A percentile compares a stretch with the other conserved stretches of the same genome.
phyloP scores from a whole-genome alignment of 257 asterid genomes.

The Nicotiana attenuata region DNA sequence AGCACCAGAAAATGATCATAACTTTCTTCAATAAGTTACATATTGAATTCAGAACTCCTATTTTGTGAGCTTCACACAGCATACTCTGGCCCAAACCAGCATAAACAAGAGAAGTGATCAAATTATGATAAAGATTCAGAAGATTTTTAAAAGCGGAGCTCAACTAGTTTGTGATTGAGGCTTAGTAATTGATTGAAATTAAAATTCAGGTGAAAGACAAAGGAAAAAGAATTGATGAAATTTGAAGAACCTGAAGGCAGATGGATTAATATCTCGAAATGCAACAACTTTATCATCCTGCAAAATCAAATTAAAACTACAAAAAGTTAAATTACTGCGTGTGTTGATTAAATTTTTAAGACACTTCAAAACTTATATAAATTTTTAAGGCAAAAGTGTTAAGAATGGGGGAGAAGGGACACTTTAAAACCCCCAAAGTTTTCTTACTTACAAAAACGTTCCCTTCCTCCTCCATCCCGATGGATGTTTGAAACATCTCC shows the following conservation, averaged over 20 bases:
- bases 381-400: too few species aligned
- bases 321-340: neutral
- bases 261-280: constrained; percentile 72
- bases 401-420: too few species aligned
- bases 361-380: too few species aligned
- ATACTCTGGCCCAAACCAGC: neutral
- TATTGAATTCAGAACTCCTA: neutral
- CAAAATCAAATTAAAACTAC: constrained; percentile 6
- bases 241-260: constrained; percentile 54
- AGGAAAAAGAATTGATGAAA: neutral
- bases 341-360: too few species aligned
- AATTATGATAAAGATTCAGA: neutral
- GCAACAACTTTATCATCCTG: constrained; percentile 73
- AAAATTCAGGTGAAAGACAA: neutral
- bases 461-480: too few species aligned
- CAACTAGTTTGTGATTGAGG: neutral
- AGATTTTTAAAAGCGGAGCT: neutral
- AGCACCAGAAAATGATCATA: neutral
- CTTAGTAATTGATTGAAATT: neutral
- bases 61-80: neutral
- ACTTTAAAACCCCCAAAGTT: too few species aligned
- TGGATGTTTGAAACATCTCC: too few species aligned
- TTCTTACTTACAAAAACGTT: too few species aligned
- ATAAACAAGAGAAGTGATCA: neutral
- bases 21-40: neutral